A percentile compares a stretch with the other conserved stretches of the same genome.
These are phyloP conservation scores for Wickerhamiella cacticola DNA, from an alignment of 805 yeast genomes.

Conservation along the genomic window DNA sequence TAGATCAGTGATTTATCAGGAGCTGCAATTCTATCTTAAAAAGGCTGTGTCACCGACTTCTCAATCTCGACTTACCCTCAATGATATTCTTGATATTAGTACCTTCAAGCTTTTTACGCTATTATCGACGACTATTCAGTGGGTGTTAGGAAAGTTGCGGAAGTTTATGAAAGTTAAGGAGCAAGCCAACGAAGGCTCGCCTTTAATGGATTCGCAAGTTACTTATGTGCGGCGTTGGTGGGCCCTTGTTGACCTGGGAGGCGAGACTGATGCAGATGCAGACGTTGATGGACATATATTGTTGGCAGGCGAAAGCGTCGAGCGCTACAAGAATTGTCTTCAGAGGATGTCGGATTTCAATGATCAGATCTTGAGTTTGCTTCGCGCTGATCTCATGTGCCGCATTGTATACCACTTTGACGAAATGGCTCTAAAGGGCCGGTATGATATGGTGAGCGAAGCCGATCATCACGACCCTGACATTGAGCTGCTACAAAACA, in stretches of 20 bases:
- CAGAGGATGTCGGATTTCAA: slow-evolving; percentile 22
- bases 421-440: slow-evolving; percentile 37
- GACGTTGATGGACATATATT: background rate
- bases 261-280: background rate
- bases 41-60: slow-evolving; percentile 29
- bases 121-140: slow-evolving; percentile 41
- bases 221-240: slow-evolving; percentile 10
- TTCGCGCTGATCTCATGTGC: slow-evolving; percentile 47
- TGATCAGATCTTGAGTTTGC: slow-evolving; percentile 30
- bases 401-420: slow-evolving; percentile 42
- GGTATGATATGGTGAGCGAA: slow-evolving; percentile 41
- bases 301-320: slow-evolving; percentile 20
- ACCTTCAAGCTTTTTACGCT: slow-evolving; percentile 42
- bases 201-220: slow-evolving; percentile 1
- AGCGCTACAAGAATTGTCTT: slow-evolving; percentile 25
- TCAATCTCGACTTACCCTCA: background rate
- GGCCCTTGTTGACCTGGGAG: slow-evolving; percentile 6
- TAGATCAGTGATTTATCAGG: slow-evolving; percentile 15
- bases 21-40: slow-evolving; percentile 19
- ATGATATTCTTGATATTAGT: slow-evolving; percentile 44
- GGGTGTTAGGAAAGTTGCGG: slow-evolving; percentile 28
- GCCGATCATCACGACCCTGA: slow-evolving; percentile 49
- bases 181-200: background rate
- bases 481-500: slow-evolving; percentile 41
- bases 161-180: background rate